These are phyloP conservation scores for Calocera cornea DNA, from an alignment of 768 basidiomycete species.

Conservation along the genomic window DNA sequence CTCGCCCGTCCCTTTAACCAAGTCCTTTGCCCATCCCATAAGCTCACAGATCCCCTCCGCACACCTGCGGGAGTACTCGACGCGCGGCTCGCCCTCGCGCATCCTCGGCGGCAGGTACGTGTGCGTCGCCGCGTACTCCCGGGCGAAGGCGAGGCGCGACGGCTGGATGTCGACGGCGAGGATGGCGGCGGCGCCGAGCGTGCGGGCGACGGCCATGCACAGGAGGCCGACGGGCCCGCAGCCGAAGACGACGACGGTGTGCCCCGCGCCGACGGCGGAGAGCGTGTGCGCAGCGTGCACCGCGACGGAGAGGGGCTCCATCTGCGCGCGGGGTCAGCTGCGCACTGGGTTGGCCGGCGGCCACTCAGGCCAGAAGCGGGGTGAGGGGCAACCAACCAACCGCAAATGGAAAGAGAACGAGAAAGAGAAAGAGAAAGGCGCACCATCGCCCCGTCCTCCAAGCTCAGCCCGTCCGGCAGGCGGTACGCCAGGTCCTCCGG, in stretches of 20 bases:
- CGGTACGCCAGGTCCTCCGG: slow-evolving; percentile 74
- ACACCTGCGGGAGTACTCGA: slow-evolving; percentile 59
- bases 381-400: background rate
- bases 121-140: slow-evolving; percentile 69
- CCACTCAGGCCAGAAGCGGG: no score
- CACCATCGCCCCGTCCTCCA: slow-evolving; percentile 94
- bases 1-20: slow-evolving; percentile 34
- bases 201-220: slow-evolving; percentile 95
- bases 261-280: slow-evolving; percentile 54
- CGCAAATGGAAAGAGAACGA: background rate
- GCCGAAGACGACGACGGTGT: slow-evolving; percentile 74
- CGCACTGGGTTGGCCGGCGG: no score
- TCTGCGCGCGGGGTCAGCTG: slow-evolving; percentile 32
- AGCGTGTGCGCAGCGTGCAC: slow-evolving; percentile 75
- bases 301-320: slow-evolving; percentile 88
- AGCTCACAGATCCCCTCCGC: slow-evolving; percentile 49
- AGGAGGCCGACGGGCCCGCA: slow-evolving; percentile 67
- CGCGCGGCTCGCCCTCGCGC: slow-evolving; percentile 48
- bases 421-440: slow-evolving; percentile 7
- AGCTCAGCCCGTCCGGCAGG: slow-evolving; percentile 67
- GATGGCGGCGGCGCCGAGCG: slow-evolving; percentile 70
- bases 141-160: slow-evolving; percentile 72
- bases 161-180: slow-evolving; percentile 72
- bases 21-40: slow-evolving; percentile 46
- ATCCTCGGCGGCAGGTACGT: slow-evolving; percentile 36